Percentiles rank a stretch among this genome's conserved stretches.
phyloP scores from a whole-genome alignment of 2,329 filamentous ascomycete species.

The Beauveria pseudobassiana region DNA sequence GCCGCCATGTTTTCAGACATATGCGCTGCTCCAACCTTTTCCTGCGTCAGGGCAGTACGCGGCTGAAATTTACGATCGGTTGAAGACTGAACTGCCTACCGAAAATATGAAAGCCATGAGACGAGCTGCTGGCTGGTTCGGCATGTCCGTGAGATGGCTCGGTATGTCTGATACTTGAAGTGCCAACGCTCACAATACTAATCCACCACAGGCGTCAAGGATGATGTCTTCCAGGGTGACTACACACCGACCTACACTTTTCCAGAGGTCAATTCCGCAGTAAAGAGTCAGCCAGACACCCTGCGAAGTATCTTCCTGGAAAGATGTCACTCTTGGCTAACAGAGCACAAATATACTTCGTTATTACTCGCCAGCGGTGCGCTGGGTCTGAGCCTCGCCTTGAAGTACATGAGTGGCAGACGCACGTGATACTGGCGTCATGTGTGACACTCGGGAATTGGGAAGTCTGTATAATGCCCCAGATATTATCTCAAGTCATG shows the following conservation, averaged over 20 bases:
- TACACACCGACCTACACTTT: no score
- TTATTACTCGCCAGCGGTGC: neutral
- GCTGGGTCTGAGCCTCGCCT: neutral
- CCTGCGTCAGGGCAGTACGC: neutral
- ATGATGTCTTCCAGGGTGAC: neutral
- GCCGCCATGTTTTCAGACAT: neutral
- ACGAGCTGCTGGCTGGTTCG: neutral
- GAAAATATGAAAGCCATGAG: neutral
- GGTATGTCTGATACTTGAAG: neutral
- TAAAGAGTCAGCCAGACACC: neutral
- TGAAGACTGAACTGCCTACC: neutral
- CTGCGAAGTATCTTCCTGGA: neutral
- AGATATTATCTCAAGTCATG: no score
- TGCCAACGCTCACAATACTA: neutral
- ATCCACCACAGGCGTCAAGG: neutral
- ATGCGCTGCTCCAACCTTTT: neutral
- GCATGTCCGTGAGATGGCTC: neutral
- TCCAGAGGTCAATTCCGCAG: no score
- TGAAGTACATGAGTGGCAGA: neutral
- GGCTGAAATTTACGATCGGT: neutral
- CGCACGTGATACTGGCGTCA: neutral
- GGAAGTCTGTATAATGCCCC: no score
- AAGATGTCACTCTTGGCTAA: neutral
- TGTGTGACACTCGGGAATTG: no score
- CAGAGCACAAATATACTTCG: neutral